Percentiles rank a stretch among this genome's conserved stretches.
Conservation (phyloP, 305 asterid genomes). For the Plantago coronopus region DNA sequence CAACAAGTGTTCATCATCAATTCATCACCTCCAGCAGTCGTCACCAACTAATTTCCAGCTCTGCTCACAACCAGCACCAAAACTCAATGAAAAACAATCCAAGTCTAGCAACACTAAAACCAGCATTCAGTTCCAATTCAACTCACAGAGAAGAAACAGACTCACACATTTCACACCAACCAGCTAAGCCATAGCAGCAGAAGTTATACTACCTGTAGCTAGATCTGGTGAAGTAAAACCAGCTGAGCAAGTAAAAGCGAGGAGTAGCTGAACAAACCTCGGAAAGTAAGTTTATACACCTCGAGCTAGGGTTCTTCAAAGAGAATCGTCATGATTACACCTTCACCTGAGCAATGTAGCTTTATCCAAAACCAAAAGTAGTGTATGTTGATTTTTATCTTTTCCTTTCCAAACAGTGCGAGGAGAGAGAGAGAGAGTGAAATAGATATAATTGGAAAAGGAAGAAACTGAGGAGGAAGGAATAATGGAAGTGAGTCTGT, state of each 20-base stretch:
- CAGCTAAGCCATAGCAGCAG: not conserved
- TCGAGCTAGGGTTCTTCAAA: constrained; percentile 37
- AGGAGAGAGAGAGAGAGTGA: constrained; percentile 28
- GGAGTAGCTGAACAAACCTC: constrained; percentile 1
- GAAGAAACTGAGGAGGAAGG: not conserved
- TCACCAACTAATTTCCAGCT: not conserved
- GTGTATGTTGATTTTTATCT: not conserved
- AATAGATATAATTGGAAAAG: constrained; percentile 3
- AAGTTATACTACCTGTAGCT: constrained; percentile 20
- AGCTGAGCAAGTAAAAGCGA: constrained; percentile 33
- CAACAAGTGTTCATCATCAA: not conserved
- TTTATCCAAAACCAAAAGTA: not conserved
- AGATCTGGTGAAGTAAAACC: constrained; percentile 45
- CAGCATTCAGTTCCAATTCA: constrained; percentile 5
- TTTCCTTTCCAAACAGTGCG: constrained; percentile 7
- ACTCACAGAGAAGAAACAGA: not conserved
- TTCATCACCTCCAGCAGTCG: too few relatives aligned
- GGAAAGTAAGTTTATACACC: constrained; percentile 31
- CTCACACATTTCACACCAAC: not conserved
- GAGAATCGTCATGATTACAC: not conserved
- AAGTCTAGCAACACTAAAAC: not conserved
- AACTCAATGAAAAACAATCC: not conserved
- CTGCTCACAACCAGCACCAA: not conserved
- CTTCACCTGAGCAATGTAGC: not conserved
- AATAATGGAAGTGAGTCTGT: constrained; percentile 11